phyloP scores from a whole-genome alignment of 2,329 filamentous ascomycete species.

The Verticillium zaregamsianum region DNA sequence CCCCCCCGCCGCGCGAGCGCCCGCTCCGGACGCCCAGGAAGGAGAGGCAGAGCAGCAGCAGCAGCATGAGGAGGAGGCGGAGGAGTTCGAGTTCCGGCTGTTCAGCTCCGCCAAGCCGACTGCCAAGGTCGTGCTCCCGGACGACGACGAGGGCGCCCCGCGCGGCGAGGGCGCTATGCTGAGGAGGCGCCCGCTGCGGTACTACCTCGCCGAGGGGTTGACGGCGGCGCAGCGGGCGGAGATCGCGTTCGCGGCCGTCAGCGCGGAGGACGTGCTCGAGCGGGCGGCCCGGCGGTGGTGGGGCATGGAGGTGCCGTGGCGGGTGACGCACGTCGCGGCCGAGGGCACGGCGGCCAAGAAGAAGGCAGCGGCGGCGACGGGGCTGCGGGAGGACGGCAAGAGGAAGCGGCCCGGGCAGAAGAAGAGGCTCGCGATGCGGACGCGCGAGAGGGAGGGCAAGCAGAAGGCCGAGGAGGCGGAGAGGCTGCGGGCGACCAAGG shows the following conservation, averaged over 20 bases:
- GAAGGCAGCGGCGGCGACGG: background rate
- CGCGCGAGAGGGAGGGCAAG: slow-evolving; percentile 35
- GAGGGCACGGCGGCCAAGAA: slow-evolving; percentile 16
- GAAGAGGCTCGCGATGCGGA: slow-evolving; percentile 47
- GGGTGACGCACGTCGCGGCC: slow-evolving; percentile 41
- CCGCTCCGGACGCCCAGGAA: slow-evolving; percentile 3
- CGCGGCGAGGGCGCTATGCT: slow-evolving; percentile 31
- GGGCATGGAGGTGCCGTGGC: slow-evolving; percentile 60
- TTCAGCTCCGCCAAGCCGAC: slow-evolving; percentile 44
- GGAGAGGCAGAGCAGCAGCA: slow-evolving; percentile 20
- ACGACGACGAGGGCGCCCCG: slow-evolving; percentile 28
- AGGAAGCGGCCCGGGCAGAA: slow-evolving; percentile 54
- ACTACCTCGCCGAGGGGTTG: slow-evolving; percentile 42
- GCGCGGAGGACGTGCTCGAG: slow-evolving; percentile 44
- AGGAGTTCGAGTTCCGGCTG: slow-evolving; percentile 54
- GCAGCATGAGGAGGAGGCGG: slow-evolving; percentile 18
- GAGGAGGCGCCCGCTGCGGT: slow-evolving; percentile 36
- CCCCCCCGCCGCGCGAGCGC: slow-evolving; percentile 7
- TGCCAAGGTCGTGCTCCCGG: slow-evolving; percentile 47
- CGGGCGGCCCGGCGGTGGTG: slow-evolving; percentile 42
- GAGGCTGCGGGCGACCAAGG: slow-evolving; percentile 42
- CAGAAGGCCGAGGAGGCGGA: slow-evolving; percentile 33
- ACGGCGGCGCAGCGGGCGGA: slow-evolving; percentile 29
- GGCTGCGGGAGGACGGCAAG: slow-evolving; percentile 23
- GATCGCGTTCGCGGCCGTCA: slow-evolving; percentile 45